Percentiles rank a stretch among this genome's conserved stretches.
These are phyloP conservation scores for Pisolithus sp. DNA, from an alignment of 768 basidiomycete species.

Conservation along the genomic window DNA sequence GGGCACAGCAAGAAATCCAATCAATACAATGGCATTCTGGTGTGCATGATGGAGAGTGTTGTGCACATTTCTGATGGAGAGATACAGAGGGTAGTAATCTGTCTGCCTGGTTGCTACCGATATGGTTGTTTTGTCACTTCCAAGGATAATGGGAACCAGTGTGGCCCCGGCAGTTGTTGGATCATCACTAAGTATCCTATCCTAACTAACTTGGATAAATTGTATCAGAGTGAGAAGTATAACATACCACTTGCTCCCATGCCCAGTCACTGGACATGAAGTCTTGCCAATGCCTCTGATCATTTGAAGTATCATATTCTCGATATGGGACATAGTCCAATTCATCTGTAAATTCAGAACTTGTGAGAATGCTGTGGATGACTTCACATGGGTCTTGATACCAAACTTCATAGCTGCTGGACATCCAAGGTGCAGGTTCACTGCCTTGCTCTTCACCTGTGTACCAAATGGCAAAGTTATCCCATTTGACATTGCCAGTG, in stretches of 20 bases:
- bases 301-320: not conserved
- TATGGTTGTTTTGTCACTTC: constrained; percentile 6
- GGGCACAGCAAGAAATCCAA: too few species aligned
- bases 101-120: constrained; percentile 4
- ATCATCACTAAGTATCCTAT: constrained; percentile 7
- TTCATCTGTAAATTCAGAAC: constrained; percentile 14
- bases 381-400: too few species aligned
- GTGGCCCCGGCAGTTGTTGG: constrained; percentile 18
- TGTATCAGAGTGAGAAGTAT: not conserved
- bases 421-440: too few species aligned
- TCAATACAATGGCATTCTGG: not conserved
- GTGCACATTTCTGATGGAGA: constrained; percentile 5
- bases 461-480: too few species aligned
- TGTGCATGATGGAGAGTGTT: constrained; percentile 5
- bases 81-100: constrained; percentile 7
- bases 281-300: not conserved
- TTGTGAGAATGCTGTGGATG: constrained; percentile 6
- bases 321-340: constrained; percentile 14
- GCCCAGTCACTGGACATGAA: constrained; percentile 11
- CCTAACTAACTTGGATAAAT: not conserved
- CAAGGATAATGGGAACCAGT: constrained; percentile 7
- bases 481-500: too few species aligned
- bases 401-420: too few species aligned
- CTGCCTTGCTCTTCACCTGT: too few species aligned
- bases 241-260: constrained; percentile 9